phyloP scores from a whole-genome alignment of 2,329 filamentous ascomycete species.

The Chaetomium olivaceum region DNA sequence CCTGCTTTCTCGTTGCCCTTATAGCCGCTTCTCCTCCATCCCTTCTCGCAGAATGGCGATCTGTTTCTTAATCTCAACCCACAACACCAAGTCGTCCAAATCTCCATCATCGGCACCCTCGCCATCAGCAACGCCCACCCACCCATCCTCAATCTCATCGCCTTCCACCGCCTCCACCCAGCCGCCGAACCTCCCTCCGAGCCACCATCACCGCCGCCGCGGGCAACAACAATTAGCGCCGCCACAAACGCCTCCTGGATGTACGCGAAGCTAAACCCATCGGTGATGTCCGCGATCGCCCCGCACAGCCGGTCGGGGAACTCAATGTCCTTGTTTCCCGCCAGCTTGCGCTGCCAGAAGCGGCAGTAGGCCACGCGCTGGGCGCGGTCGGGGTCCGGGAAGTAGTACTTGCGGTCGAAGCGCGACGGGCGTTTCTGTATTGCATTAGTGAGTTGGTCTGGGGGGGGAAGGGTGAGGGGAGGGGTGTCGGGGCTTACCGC shows the following conservation, averaged over 20 bases:
- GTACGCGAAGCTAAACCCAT: slow-evolving; percentile 69
- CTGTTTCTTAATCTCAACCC: slow-evolving; percentile 65
- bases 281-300: slow-evolving; percentile 62
- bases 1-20: too few relatives aligned
- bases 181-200: slow-evolving; percentile 15
- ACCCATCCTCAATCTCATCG: slow-evolving; percentile 28
- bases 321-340: slow-evolving; percentile 57
- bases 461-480: too few relatives aligned
- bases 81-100: slow-evolving; percentile 55
- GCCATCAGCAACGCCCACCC: slow-evolving; percentile 40
- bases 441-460: too few relatives aligned
- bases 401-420: slow-evolving; percentile 68
- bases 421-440: slow-evolving; percentile 61
- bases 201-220: slow-evolving; percentile 22
- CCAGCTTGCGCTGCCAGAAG: slow-evolving; percentile 62
- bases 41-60: slow-evolving; percentile 61
- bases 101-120: slow-evolving; percentile 34
- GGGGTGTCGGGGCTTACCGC: slow-evolving; percentile 40
- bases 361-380: slow-evolving; percentile 61
- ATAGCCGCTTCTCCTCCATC: slow-evolving; percentile 45
- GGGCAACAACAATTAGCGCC: slow-evolving; percentile 60
- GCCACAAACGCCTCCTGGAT: slow-evolving; percentile 70
- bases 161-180: not conserved
- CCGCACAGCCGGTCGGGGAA: slow-evolving; percentile 60
- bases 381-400: slow-evolving; percentile 56